Evolutionary conservation across 768 basidiomycete species (phyloP), one percentile per base, ranked within the genome.

Genomic region (Serendipita vermifera): DNA sequence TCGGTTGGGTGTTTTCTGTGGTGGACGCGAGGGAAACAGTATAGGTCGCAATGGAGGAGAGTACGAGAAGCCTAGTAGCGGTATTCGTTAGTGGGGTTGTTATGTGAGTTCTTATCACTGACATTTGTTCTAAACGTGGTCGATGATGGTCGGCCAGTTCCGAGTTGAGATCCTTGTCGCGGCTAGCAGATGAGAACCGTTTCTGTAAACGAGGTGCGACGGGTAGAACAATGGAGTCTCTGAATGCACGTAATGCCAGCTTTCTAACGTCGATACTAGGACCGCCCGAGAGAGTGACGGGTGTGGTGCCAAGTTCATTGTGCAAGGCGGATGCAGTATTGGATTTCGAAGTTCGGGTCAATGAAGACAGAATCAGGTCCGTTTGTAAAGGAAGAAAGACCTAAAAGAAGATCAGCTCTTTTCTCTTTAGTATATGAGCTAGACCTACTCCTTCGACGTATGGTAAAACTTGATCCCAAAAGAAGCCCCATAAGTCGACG

Each of bases 401-500:
- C 79, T 81, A 58, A 15, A n/a, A 53, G 20, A 29, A 33, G 24
- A 31, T 4, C 29, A 2, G 15, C 14, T 43, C 11, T 43, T 43
- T 22, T 11, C n/a, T n/a, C n/a, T n/a, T n/a, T n/a, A 11, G 24
- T 43, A 22, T 15, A 15, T 22, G 41, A 22, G 24, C 24, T 43
- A 1, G 9, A 74, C 82, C 65, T 62, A 90, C 87, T 55, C 87
- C 88, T 75, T 91, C 88, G 32, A 90, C 73, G 64, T 91, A 92
- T 5, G 88, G 85, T 5, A 92, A 71, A 26, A 91, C 82, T 59
- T 87, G 82, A 62, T 85, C 85, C 85, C 87, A 94, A 69, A 96
- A 96, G 73, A 94, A 93, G 13, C 77, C 79, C 91, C 92, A 97
- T 15, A 87, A 75, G 62, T 93, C 90, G 1, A 91, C 86, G 15